These are phyloP conservation scores for Barnettozyma pratensis DNA, from an alignment of 805 yeast genomes.

Conservation along the genomic window DNA sequence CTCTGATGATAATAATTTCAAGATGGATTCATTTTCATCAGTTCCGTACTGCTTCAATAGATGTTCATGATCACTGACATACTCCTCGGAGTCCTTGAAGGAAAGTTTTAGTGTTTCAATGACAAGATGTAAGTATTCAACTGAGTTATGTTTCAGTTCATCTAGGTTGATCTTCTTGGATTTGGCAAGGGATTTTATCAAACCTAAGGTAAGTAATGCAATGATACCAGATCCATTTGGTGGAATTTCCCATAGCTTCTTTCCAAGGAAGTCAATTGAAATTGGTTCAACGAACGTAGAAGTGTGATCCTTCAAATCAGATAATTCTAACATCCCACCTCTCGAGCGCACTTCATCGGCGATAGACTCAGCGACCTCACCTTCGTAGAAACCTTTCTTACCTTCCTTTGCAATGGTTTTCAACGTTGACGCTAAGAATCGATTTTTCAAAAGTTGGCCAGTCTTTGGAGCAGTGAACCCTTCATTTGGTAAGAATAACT, in stretches of 20 bases:
- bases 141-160: slow-evolving; percentile 54
- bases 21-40: slow-evolving; percentile 30
- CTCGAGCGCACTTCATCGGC: slow-evolving; percentile 44
- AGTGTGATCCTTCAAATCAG: slow-evolving; percentile 53
- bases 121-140: slow-evolving; percentile 63
- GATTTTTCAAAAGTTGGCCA: slow-evolving; percentile 55
- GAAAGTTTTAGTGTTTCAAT: slow-evolving; percentile 68
- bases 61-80: slow-evolving; percentile 58
- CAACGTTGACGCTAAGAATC: slow-evolving; percentile 47
- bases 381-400: slow-evolving; percentile 63
- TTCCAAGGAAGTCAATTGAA: slow-evolving; percentile 43
- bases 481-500: slow-evolving; percentile 33
- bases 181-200: slow-evolving; percentile 50
- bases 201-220: slow-evolving; percentile 66
- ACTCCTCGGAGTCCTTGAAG: slow-evolving; percentile 71
- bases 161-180: slow-evolving; percentile 38
- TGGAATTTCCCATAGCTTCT: slow-evolving; percentile 72
- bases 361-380: slow-evolving; percentile 63
- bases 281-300: slow-evolving; percentile 67
- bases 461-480: slow-evolving; percentile 43
- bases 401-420: slow-evolving; percentile 50
- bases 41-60: slow-evolving; percentile 27
- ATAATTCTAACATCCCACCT: slow-evolving; percentile 51
- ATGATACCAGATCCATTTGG: slow-evolving; percentile 82
- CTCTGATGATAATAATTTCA: slow-evolving; percentile 39